Evolutionary conservation across 2,329 filamentous ascomycete species (phyloP).

Genomic region (Colletotrichum agaves): DNA sequence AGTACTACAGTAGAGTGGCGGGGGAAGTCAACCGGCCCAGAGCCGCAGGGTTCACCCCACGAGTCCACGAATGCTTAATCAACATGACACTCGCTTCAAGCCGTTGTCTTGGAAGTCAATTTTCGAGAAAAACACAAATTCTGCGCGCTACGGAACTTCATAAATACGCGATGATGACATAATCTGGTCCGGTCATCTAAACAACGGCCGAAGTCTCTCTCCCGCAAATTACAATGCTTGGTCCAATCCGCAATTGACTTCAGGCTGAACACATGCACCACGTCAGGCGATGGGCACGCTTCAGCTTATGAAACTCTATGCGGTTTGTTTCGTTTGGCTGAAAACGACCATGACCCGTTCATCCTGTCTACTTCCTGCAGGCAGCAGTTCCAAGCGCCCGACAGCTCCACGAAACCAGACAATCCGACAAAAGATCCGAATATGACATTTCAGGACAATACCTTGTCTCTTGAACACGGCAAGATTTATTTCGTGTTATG

Average conservation of each 20-base stretch:
- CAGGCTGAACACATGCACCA: conserved; percentile 4
- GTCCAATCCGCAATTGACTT: conserved; percentile 5
- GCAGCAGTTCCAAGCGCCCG: not conserved
- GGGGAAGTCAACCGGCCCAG: not conserved
- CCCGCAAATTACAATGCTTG: conserved; percentile 11
- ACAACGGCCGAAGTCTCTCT: not conserved
- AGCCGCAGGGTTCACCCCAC: conserved; percentile 14
- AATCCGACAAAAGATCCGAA: not conserved
- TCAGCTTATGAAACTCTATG: conserved; percentile 12
- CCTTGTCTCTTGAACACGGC: no score
- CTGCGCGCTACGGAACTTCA: not conserved
- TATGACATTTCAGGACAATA: no score
- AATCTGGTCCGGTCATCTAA: conserved; percentile 1
- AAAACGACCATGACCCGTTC: not conserved
- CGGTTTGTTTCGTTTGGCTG: conserved; percentile 20
- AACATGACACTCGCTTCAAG: conserved; percentile 17
- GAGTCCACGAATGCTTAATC: conserved; percentile 21
- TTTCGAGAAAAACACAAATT: not conserved
- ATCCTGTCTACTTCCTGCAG: not conserved
- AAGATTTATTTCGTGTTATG: no score
- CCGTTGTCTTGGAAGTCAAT: not conserved
- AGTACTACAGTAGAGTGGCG: no score
- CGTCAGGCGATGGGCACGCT: conserved; percentile 14
- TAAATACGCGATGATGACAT: not conserved
- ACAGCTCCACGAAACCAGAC: not conserved